phyloP scores from a whole-genome alignment of 2,329 filamentous ascomycete genomes.

The Fusarium falciforme region DNA sequence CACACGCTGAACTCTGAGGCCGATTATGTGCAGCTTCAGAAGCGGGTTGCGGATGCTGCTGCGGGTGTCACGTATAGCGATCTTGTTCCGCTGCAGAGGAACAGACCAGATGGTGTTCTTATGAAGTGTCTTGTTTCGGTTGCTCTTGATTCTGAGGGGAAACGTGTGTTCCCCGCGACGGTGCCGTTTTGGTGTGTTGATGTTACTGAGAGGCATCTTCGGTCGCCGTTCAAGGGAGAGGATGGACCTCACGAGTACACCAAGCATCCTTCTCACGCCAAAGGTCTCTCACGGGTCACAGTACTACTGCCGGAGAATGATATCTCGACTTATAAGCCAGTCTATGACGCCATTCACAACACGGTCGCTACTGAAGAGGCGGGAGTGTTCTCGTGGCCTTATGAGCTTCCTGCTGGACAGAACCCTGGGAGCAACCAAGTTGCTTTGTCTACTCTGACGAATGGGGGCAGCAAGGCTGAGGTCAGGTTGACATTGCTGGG shows the following conservation, averaged over 20 bases:
- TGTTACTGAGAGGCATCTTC: slow-evolving; percentile 63
- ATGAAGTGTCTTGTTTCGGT: slow-evolving; percentile 70
- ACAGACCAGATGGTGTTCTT: slow-evolving; percentile 64
- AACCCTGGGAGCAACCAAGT: slow-evolving; percentile 30
- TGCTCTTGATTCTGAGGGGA: slow-evolving; percentile 41
- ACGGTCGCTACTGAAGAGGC: neutral
- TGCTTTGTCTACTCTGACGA: slow-evolving; percentile 8
- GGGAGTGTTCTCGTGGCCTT: slow-evolving; percentile 29
- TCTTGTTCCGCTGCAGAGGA: slow-evolving; percentile 64
- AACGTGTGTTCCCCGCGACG: slow-evolving; percentile 55
- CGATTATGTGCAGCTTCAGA: slow-evolving; percentile 53
- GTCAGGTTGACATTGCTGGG: slow-evolving; percentile 38
- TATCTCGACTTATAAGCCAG: slow-evolving; percentile 21
- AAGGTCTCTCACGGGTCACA: slow-evolving; percentile 61
- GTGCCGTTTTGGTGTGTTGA: slow-evolving; percentile 77
- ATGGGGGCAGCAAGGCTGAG: slow-evolving; percentile 14
- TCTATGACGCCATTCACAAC: slow-evolving; percentile 47
- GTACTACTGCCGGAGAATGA: slow-evolving; percentile 48
- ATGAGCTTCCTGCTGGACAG: slow-evolving; percentile 27
- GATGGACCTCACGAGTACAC: slow-evolving; percentile 34
- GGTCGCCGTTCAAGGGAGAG: slow-evolving; percentile 60
- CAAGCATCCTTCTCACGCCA: slow-evolving; percentile 62
- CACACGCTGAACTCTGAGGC: slow-evolving; percentile 56
- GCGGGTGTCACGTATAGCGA: slow-evolving; percentile 58
- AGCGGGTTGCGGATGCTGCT: slow-evolving; percentile 46